Evolutionary conservation across 371 early-diverging fungal species (phyloP).

Genomic region (Apophysomyces variabilis): DNA sequence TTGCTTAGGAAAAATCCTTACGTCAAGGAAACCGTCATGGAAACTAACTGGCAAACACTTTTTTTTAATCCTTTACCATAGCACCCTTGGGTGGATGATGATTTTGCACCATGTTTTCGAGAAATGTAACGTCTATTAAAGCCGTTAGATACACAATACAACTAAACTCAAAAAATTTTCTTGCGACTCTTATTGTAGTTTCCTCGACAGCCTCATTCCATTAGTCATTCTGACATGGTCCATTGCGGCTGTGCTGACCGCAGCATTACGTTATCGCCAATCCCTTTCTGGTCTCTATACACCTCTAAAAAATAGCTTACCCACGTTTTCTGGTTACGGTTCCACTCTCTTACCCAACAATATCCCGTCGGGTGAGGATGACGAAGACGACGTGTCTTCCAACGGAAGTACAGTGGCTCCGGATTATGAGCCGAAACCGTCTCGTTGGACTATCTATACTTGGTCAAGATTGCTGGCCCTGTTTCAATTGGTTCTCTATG

Average conservation of each 20-base stretch:
- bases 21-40: background rate
- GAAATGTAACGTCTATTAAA: constrained; percentile 17
- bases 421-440: constrained; percentile 19
- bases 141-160: background rate
- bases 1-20: background rate
- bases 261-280: constrained; percentile 15
- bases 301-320: constrained; percentile 7
- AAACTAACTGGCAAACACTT: background rate
- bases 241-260: constrained; percentile 7
- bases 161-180: no score
- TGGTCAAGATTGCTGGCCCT: constrained; percentile 15
- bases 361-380: background rate
- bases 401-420: constrained; percentile 21
- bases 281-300: constrained; percentile 11
- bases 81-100: constrained; percentile 16
- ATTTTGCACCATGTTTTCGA: constrained; percentile 26
- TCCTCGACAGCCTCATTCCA: constrained; percentile 23
- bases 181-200: background rate
- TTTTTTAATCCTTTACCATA: background rate
- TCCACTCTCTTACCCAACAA: constrained; percentile 15
- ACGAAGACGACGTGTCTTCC: constrained; percentile 19
- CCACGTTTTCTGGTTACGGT: constrained; percentile 22
- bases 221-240: constrained; percentile 18
- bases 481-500: constrained; percentile 17
- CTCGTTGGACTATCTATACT: constrained; percentile 25